phyloP scores from a whole-genome alignment of 2,329 filamentous ascomycete species.

The Trichoderma endophyticum region DNA sequence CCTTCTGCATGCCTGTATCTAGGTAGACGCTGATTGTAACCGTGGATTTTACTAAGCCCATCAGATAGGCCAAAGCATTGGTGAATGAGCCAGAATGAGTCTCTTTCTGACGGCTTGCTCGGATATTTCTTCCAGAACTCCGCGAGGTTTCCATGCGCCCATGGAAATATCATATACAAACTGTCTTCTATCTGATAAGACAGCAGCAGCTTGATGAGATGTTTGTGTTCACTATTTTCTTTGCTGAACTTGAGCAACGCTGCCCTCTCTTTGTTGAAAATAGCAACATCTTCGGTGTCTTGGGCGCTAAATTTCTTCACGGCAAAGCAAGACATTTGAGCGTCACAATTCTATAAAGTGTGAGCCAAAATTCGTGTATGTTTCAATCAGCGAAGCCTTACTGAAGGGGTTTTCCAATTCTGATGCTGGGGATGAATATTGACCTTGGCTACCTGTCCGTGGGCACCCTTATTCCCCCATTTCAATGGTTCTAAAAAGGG shows the following conservation, averaged over 20 bases:
- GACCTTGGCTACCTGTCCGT: too few species aligned
- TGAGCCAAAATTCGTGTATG: too few species aligned
- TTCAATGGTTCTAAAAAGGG: too few species aligned
- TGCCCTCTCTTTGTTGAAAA: neutral
- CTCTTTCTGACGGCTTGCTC: neutral
- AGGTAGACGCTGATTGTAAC: neutral
- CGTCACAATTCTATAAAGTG: neutral
- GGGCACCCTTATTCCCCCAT: too few species aligned
- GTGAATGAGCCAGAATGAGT: neutral
- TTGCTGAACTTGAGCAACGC: neutral
- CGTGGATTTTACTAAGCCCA: neutral
- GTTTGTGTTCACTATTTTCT: neutral
- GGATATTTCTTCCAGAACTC: neutral
- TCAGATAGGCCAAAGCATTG: neutral
- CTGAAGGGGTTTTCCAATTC: too few species aligned
- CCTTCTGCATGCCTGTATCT: accelerated
- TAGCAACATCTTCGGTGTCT: too few species aligned
- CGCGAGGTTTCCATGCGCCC: neutral
- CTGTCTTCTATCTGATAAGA: neutral
- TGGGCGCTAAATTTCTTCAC: neutral
- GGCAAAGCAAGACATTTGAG: neutral
- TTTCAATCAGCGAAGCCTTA: too few species aligned
- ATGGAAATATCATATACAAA: neutral
- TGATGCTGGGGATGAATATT: too few species aligned
- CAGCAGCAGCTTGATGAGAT: neutral